phyloP scores from a whole-genome alignment of 1,139 yeast species.

The Zhuliangozyma blackwelliae region DNA sequence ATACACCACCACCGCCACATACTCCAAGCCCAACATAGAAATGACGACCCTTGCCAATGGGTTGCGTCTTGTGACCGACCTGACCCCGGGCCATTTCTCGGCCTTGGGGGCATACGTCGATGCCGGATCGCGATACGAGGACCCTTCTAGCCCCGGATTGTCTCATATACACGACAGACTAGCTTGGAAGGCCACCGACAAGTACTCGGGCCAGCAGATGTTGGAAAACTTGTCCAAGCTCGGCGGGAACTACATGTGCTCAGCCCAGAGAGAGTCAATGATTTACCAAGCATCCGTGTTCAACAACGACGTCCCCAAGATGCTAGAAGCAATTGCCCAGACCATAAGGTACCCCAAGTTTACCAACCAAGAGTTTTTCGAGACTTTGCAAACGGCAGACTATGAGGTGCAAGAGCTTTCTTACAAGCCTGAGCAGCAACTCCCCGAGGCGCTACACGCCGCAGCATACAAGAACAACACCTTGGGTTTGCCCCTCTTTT shows the following conservation, averaged over 20 bases:
- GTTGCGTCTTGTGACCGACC: constrained; percentile 75
- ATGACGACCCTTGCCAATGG: constrained; percentile 70
- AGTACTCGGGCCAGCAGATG: constrained; percentile 64
- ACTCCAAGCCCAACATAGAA: constrained; percentile 26
- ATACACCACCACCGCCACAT: constrained; percentile 2
- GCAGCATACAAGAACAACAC: constrained; percentile 73
- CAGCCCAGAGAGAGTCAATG: constrained; percentile 87
- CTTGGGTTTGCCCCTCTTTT: constrained; percentile 79
- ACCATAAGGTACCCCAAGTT: constrained; percentile 71
- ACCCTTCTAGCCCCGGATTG: constrained; percentile 53
- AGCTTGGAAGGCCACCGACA: constrained; percentile 78
- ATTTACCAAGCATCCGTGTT: constrained; percentile 94
- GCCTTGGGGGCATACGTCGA: constrained; percentile 87
- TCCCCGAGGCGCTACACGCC: constrained; percentile 84
- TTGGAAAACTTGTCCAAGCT: constrained; percentile 68
- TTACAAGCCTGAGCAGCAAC: constrained; percentile 77
- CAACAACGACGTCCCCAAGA: constrained; percentile 76
- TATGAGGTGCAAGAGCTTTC: constrained; percentile 82
- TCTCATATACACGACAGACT: constrained; percentile 83
- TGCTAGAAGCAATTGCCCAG: constrained; percentile 78
- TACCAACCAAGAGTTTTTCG: constrained; percentile 65
- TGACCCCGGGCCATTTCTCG: constrained; percentile 85
- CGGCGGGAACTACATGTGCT: constrained; percentile 94
- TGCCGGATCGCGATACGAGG: constrained; percentile 87
- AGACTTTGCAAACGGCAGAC: constrained; percentile 68